phyloP scores from a whole-genome alignment of 2,329 filamentous ascomycete genomes.

The Trichoderma citrinoviride region DNA sequence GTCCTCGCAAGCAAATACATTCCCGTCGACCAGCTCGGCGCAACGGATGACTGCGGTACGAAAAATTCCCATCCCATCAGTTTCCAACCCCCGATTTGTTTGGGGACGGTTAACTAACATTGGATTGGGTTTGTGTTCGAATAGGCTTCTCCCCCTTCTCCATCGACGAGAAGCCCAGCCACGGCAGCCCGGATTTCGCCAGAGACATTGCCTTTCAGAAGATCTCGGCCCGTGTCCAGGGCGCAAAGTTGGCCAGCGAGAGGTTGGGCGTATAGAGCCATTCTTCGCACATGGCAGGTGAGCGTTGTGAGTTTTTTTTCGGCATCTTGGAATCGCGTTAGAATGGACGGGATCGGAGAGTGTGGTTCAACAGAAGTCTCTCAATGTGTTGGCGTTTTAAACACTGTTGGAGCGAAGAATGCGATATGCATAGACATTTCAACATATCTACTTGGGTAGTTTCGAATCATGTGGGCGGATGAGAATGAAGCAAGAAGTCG shows the following conservation, averaged over 20 bases:
- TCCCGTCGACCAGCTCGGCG: constrained; percentile 19
- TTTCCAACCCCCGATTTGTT: no score
- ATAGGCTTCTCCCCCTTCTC: constrained; percentile 23
- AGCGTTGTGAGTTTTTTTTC: not conserved
- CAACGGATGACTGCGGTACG: constrained; percentile 23
- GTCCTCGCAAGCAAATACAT: constrained; percentile 20
- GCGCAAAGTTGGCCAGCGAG: constrained; percentile 17
- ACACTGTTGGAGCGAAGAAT: no score
- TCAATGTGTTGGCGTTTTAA: no score
- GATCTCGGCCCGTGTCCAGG: constrained; percentile 18
- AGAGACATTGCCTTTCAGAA: constrained; percentile 23
- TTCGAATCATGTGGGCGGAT: no score
- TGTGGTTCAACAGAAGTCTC: no score
- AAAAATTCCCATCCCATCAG: not conserved
- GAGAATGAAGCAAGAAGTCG: no score
- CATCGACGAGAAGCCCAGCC: constrained; percentile 21
- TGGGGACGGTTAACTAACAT: not conserved
- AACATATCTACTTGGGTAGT: no score
- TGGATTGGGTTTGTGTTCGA: no score
- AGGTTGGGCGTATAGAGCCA: constrained; percentile 9
- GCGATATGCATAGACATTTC: no score
- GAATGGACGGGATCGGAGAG: no score
- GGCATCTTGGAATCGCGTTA: not conserved
- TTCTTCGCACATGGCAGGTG: no score
- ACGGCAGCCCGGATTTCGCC: constrained; percentile 22